phyloP scores from a whole-genome alignment of 495 filamentous ascomycete species.

The Talaromyces thailandensis region DNA sequence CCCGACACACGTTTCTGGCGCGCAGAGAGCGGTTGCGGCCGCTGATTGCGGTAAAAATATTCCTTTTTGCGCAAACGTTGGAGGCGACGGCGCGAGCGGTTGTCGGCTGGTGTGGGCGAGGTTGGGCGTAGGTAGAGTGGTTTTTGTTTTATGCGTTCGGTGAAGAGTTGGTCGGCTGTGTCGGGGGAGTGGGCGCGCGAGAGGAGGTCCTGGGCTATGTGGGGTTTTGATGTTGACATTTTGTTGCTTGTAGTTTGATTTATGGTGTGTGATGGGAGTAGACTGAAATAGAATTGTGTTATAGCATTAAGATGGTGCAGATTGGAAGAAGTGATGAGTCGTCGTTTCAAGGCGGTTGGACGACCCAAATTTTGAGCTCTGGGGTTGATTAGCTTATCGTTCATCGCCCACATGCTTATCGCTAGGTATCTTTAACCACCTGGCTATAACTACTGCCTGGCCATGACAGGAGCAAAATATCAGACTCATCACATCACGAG shows the following conservation, averaged over 20 bases:
- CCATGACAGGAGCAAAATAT: too few species aligned
- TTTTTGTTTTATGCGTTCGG: conserved; percentile 72
- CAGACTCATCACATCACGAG: too few species aligned
- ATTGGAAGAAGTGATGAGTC: neutral
- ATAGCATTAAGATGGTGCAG: neutral
- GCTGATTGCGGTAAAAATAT: conserved; percentile 48
- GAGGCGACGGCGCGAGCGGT: conserved; percentile 54
- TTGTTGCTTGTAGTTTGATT: neutral
- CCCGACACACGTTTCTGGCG: conserved; percentile 63
- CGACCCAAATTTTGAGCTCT: neutral
- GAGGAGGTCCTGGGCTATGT: conserved; percentile 62
- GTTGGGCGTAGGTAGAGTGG: conserved; percentile 72
- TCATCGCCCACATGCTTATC: too few species aligned
- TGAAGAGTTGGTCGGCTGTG: conserved; percentile 59
- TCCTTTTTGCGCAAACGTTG: conserved; percentile 46
- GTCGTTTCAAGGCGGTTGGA: neutral
- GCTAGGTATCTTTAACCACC: too few species aligned
- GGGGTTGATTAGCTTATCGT: neutral
- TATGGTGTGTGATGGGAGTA: neutral
- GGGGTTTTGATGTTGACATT: conserved; percentile 20
- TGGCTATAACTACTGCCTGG: too few species aligned
- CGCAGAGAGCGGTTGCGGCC: conserved; percentile 71
- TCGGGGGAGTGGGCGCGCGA: conserved; percentile 63
- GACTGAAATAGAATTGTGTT: neutral
- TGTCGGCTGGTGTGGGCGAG: conserved; percentile 50